These are phyloP conservation scores for Fusarium equiseti DNA, from an alignment of 2,329 filamentous ascomycete species.

Conservation along the genomic window DNA sequence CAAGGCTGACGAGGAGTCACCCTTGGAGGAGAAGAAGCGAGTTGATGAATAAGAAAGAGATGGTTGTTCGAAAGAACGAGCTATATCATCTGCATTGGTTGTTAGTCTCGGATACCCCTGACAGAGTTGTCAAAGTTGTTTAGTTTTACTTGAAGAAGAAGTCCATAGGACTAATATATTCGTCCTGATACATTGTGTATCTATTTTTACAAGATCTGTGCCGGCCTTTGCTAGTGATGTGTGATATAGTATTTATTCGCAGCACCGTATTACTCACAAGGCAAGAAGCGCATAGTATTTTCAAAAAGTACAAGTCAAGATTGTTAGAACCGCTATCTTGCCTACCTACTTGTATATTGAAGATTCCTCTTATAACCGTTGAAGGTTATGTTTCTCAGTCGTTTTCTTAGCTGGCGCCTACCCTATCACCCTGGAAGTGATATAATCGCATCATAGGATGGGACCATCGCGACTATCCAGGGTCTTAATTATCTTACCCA, in stretches of 20 bases:
- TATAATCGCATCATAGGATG: background rate
- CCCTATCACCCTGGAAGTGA: background rate
- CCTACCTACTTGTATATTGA: background rate
- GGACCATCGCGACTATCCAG: background rate
- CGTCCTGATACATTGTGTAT: background rate
- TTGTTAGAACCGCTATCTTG: background rate
- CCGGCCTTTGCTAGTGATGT: background rate
- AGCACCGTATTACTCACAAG: background rate
- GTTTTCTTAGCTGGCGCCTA: background rate
- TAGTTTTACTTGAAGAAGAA: background rate
- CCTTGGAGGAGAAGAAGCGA: constrained; percentile 37
- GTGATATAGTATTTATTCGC: background rate
- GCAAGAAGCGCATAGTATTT: background rate
- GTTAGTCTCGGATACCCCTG: constrained; percentile 4
- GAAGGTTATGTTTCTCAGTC: background rate
- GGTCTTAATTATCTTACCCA: background rate
- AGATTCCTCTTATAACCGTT: background rate
- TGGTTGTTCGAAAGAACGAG: background rate
- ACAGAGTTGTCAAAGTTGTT: background rate
- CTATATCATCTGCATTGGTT: background rate
- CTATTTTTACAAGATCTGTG: background rate
- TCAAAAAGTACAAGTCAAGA: background rate
- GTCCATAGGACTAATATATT: background rate
- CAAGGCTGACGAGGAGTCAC: constrained; percentile 41
- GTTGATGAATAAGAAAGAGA: constrained; percentile 28